Evolutionary conservation across 176 grass and related monocot genomes (phyloP).

Genomic region (Oryza meyeriana): DNA sequence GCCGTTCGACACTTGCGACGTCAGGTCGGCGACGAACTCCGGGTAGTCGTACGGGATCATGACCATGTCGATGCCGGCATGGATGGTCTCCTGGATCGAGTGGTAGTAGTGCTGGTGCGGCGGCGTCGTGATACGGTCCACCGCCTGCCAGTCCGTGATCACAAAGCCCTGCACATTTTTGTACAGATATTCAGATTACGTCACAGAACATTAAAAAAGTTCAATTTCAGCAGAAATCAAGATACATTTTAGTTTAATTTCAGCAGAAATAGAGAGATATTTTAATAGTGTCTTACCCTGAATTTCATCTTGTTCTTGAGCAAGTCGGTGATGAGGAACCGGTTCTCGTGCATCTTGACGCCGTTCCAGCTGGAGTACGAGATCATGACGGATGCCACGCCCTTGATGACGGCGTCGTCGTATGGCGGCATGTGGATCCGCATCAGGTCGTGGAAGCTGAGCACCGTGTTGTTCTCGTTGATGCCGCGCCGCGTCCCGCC

Average conservation of each 20-base stretch:
- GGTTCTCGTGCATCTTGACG: constrained; percentile 84
- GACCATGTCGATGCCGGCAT: constrained; percentile 82
- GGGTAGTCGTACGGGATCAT: constrained; percentile 81
- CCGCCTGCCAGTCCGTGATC: constrained; percentile 85
- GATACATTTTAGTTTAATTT: too few relatives aligned
- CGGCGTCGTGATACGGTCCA: constrained; percentile 59
- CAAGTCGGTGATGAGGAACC: constrained; percentile 58
- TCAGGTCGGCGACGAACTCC: constrained; percentile 54
- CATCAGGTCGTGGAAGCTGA: constrained; percentile 58
- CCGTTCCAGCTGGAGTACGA: constrained; percentile 91
- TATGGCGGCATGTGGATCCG: constrained; percentile 86
- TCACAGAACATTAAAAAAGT: neutral
- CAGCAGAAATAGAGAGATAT: too few relatives aligned
- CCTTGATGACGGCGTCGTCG: constrained; percentile 68
- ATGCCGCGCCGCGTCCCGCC: constrained; percentile 64
- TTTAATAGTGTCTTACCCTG: constrained; percentile 32
- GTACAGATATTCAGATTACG: neutral
- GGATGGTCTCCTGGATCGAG: constrained; percentile 61
- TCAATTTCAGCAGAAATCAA: too few relatives aligned
- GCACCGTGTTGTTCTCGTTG: constrained; percentile 81
- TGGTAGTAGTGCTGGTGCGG: constrained; percentile 66
- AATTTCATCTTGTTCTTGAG: constrained; percentile 73
- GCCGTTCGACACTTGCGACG: constrained; percentile 31
- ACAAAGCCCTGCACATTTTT: constrained; percentile 50
- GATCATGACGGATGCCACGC: constrained; percentile 70